Evolutionary conservation across 2,329 filamentous ascomycete genomes (phyloP), one percentile per base, ranked within the genome.

Genomic region (Alternaria incomplexa): DNA sequence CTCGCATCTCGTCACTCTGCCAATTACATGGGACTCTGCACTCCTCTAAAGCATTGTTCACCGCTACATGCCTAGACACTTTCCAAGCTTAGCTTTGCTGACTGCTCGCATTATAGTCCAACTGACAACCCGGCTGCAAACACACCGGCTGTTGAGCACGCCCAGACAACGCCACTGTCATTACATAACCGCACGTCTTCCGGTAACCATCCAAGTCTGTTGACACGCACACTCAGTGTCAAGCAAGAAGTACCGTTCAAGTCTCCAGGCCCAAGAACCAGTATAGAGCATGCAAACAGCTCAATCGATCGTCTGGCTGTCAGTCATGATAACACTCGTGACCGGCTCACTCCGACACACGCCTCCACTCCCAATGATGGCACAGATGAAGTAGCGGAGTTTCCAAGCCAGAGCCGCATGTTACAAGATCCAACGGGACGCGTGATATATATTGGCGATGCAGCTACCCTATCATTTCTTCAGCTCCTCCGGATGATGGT

Each of bases 401-500:
- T 88, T 25, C 84, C 85, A 64, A 83, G 84, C 10, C 82, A 86
- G 63, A 83, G 84, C 28, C 82, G 87, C 64, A 88, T 90, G 85
- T 78, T 90, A 43, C 83, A 87, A 68, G 88, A 90, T 70, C 83
- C 83, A 11, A 87, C 84, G 0, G 87, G 87, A 10, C 82, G 86
- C 68, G 78, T 89, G 32, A 79, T 88, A 23, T 90, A 89, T 64
- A 82, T 89, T 63, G 88, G 88, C n/a, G 86, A 89, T 66, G 87
- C 88, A 2, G 87, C 87, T 1, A 87, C 86, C 0, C 79, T 90
- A 6, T 88, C 88, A 0, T 89, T 87, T 68, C 79, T 90, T 4
- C 86, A 89, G 59, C 79, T 88, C 47, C 84, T 90, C 17, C 85
- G 88, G 10, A 85, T 86, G 78, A 85, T 89, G 67, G 87, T 90